Evolutionary conservation across 2,329 filamentous ascomycete species (phyloP).

Genomic region (Sarocladium brachiariae): DNA sequence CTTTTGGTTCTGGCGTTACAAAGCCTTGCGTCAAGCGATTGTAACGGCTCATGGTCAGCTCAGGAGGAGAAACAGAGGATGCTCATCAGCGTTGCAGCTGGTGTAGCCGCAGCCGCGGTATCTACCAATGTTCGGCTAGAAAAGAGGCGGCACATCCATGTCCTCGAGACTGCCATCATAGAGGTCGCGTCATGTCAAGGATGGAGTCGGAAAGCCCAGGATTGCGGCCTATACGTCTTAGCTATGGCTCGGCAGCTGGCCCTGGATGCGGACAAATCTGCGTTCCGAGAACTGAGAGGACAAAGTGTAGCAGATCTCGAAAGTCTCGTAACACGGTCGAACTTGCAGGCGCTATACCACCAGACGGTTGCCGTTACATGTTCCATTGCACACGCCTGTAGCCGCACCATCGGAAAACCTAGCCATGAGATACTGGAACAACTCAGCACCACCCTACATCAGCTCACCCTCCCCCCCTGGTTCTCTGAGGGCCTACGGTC

Average conservation of each 20-base stretch:
- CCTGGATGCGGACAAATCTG: slow-evolving; percentile 10
- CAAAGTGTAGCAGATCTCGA: not conserved
- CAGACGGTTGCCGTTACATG: slow-evolving; percentile 33
- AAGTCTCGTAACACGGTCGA: not conserved
- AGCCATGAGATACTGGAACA: slow-evolving; percentile 29
- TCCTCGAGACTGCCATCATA: slow-evolving; percentile 20
- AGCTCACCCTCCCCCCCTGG: slow-evolving; percentile 23
- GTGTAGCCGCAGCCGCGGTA: slow-evolving; percentile 21
- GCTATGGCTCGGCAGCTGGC: slow-evolving; percentile 21
- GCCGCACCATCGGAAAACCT: slow-evolving; percentile 32
- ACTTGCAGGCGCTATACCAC: slow-evolving; percentile 17
- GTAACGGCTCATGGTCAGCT: slow-evolving; percentile 4
- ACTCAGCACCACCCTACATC: slow-evolving; percentile 34
- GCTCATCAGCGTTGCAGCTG: slow-evolving; percentile 23
- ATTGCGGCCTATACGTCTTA: slow-evolving; percentile 19
- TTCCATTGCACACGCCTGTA: slow-evolving; percentile 40
- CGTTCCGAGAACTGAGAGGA: not conserved
- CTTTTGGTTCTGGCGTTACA: slow-evolving; percentile 19
- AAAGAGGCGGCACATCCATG: slow-evolving; percentile 19
- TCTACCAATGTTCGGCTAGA: slow-evolving; percentile 13
- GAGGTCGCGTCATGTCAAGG: slow-evolving; percentile 13
- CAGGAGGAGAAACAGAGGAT: slow-evolving; percentile 17
- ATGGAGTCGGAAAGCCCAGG: slow-evolving; percentile 1
- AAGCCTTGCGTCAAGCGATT: slow-evolving; percentile 15
- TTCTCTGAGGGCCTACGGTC: slow-evolving; percentile 31